Percentiles rank a stretch among this genome's conserved stretches.
Conservation (phyloP, 495 filamentous ascomycete species). For the Bacidia rubella region DNA sequence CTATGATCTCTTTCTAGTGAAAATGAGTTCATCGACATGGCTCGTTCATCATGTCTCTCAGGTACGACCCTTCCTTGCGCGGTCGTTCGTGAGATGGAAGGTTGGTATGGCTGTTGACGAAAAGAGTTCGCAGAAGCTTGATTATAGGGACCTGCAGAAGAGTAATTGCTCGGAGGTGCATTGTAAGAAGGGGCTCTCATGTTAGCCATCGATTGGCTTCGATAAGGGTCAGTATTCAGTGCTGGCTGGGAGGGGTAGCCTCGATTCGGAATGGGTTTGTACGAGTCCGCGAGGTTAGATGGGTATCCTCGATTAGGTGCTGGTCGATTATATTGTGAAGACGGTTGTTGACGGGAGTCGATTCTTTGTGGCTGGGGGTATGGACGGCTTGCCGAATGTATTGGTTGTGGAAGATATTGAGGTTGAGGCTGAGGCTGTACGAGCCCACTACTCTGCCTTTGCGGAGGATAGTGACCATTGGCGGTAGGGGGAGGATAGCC, state of each 20-base stretch:
- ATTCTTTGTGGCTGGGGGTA: constrained; percentile 56
- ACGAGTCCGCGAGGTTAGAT: constrained; percentile 31
- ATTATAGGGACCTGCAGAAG: constrained; percentile 31
- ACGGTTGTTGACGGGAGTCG: constrained; percentile 52
- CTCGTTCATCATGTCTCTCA: constrained; percentile 78
- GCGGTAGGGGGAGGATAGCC: constrained; percentile 34
- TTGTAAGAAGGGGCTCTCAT: constrained; percentile 52
- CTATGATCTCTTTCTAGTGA: constrained; percentile 60
- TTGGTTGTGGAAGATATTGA: constrained; percentile 50
- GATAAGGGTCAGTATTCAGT: constrained; percentile 69
- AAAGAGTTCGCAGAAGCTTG: constrained; percentile 58
- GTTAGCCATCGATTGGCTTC: constrained; percentile 83
- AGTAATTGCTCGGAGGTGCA: constrained; percentile 38
- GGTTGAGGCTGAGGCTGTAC: constrained; percentile 44
- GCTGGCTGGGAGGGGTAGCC: constrained; percentile 49
- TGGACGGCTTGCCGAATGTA: constrained; percentile 42
- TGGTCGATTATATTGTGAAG: constrained; percentile 42
- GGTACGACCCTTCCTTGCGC: constrained; percentile 83
- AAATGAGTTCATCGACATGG: constrained; percentile 92
- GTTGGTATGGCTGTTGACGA: constrained; percentile 59
- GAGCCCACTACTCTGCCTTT: constrained; percentile 33
- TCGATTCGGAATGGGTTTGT: constrained; percentile 28
- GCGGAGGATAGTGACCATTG: constrained; percentile 44
- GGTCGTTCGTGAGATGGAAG: constrained; percentile 58
- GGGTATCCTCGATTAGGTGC: constrained; percentile 42